Percentiles rank a stretch among this genome's conserved stretches.
Evolutionary conservation across 2,329 filamentous ascomycete genomes (phyloP).

Genomic region (Cladophialophora immunda): DNA sequence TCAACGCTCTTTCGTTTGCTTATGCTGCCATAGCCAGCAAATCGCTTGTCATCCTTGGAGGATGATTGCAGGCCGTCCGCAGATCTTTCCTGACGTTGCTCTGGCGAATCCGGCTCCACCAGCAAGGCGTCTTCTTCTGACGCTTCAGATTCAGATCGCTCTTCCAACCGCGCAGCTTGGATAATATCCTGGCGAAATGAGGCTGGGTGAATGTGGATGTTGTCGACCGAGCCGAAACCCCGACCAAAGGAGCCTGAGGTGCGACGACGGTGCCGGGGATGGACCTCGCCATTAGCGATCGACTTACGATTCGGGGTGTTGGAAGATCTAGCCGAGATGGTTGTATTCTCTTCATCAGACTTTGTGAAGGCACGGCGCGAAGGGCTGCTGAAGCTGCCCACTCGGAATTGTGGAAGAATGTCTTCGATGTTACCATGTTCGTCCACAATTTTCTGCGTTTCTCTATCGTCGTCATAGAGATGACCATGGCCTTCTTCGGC

Average conservation of each 20-base stretch:
- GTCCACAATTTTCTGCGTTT: constrained; percentile 56
- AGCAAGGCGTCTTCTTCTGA: constrained; percentile 49
- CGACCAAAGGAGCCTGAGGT: constrained; percentile 69
- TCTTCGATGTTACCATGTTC: constrained; percentile 68
- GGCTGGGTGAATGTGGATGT: constrained; percentile 84
- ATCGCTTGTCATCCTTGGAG: constrained; percentile 41
- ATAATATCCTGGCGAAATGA: constrained; percentile 94
- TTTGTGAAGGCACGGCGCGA: constrained; percentile 41
- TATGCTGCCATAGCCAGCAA: constrained; percentile 36
- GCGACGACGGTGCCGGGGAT: constrained; percentile 62
- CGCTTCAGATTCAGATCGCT: constrained; percentile 61
- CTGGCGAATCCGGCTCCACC: constrained; percentile 45
- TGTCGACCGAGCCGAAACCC: constrained; percentile 66
- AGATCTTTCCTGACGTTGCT: constrained; percentile 42
- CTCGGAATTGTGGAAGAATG: constrained; percentile 68
- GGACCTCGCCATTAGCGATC: constrained; percentile 38
- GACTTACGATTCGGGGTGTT: constrained; percentile 43
- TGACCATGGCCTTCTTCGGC: constrained; percentile 64
- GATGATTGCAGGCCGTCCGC: constrained; percentile 29
- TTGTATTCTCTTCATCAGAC: constrained; percentile 44
- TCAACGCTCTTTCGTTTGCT: constrained; percentile 42
- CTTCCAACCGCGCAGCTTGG: constrained; percentile 73
- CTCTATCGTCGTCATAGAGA: constrained; percentile 45
- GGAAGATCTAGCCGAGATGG: constrained; percentile 42
- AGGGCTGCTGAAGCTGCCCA: constrained; percentile 56